Base-by-base conservation (phyloP, 75 land plant genomes). In the Pinus albicaulis region DNA sequence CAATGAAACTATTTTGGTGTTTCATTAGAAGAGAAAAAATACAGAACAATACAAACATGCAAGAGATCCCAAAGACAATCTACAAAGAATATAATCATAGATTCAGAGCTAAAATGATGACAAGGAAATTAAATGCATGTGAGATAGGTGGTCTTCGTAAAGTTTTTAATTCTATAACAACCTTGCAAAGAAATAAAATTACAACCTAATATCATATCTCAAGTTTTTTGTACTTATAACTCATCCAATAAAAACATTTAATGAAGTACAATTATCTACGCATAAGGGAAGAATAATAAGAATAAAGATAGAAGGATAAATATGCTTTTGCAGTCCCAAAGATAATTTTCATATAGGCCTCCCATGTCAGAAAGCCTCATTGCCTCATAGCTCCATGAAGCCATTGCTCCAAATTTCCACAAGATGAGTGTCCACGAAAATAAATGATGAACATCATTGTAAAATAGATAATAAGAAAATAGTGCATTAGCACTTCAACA, bases 341-440 rank as follows among this genome's bases (percentile, higher is more conserved):
- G 22, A 89, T 78, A 75, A 91, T 87, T 82, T 89, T 89, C 88
- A 93, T 91, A 53, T 90, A 81, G 17, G 89, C 90, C 63, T 81
- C 90, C 92, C 92, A 90, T 28, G 85, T 85, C 24, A 87, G 76
- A 55, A 59, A 68, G 36, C 89, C 89, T n/a, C 72, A 60, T 24
- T 87, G 82, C 48, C 79, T 75, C 83, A 82, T 78, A 7, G 85
- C 80, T 41, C 89, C 92, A 80, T 90, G 92, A 82, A 90, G 87
- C 92, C 92, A 90, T 56, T 90, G 92, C 52, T 90, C 92, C 63
- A 90, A 76, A 76, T 90, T 90, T 7, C 92, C 92, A 83, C 79
- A 90, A 72, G 85, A 90, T n/a, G n/a, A n/a, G n/a, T n/a, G n/a
- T 87, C 83, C 92, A 66, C 13, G 44, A 17, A 64, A 38, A 20